Conservation (phyloP, 2,329 filamentous ascomycete species). For the Domatiomyces globalis region DNA sequence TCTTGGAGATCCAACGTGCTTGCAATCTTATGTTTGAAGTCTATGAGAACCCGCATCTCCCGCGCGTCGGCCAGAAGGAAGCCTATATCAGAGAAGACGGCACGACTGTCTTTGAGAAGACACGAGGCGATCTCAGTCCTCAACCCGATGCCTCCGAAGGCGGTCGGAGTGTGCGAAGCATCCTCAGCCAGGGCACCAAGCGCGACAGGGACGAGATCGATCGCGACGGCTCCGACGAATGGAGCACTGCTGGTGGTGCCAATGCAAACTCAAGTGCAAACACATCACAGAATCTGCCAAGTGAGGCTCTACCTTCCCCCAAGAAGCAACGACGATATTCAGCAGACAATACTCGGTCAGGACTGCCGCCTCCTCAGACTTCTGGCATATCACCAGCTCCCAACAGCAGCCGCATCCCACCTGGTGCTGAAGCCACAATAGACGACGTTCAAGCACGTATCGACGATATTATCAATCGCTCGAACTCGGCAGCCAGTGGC, state of each 20-base stretch:
- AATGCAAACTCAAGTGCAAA: not conserved
- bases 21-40: constrained; percentile 58
- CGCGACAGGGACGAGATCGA: constrained; percentile 27
- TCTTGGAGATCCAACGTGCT: constrained; percentile 55
- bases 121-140: constrained; percentile 19
- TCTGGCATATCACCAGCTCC: constrained; percentile 3
- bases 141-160: constrained; percentile 9
- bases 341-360: constrained; percentile 14
- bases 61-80: constrained; percentile 28
- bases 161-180: constrained; percentile 19
- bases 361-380: constrained; percentile 4
- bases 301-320: constrained; percentile 10
- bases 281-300: constrained; percentile 7
- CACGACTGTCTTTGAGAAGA: constrained; percentile 23
- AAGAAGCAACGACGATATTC: constrained; percentile 10
- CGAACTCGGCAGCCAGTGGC: not conserved
- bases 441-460: constrained; percentile 26
- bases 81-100: constrained; percentile 28
- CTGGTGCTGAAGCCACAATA: constrained; percentile 3
- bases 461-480: constrained; percentile 22
- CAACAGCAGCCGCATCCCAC: constrained; percentile 2
- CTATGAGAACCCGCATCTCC: constrained; percentile 30
- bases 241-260: constrained; percentile 4
- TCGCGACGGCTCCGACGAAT: constrained; percentile 8
- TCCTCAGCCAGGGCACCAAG: constrained; percentile 25